phyloP scores from a whole-genome alignment of 371 early-diverging fungal genomes.

The Actinomortierella ambigua region DNA sequence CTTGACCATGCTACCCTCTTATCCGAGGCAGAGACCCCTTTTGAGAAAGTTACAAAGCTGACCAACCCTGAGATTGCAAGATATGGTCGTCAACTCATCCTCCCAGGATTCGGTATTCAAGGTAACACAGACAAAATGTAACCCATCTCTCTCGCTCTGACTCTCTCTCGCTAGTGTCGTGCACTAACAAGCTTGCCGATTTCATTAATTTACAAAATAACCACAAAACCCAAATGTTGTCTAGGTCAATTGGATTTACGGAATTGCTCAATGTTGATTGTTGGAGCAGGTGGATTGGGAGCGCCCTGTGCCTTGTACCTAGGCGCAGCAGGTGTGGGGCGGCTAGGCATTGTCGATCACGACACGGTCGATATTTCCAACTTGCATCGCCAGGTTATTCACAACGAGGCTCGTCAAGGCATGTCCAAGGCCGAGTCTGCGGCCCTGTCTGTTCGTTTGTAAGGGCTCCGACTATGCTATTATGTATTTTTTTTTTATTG shows the following conservation, averaged over 20 bases:
- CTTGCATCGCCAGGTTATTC: constrained; percentile 97
- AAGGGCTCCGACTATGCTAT: constrained; percentile 16
- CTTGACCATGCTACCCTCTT: not conserved
- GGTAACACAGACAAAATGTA: too few species aligned
- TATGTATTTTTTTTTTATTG: constrained; percentile 4
- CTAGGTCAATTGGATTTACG: constrained; percentile 84
- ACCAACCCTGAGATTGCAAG: constrained; percentile 78
- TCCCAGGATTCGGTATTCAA: constrained; percentile 82
- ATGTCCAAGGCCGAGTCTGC: constrained; percentile 87
- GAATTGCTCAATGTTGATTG: constrained; percentile 82
- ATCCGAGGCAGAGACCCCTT: constrained; percentile 5
- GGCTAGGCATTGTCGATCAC: constrained; percentile 95
- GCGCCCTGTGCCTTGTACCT: constrained; percentile 92
- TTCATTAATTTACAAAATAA: not conserved
- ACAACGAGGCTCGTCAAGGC: constrained; percentile 78
- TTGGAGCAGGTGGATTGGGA: constrained; percentile 98
- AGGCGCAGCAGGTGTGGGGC: constrained; percentile 91
- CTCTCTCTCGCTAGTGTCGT: too few species aligned
- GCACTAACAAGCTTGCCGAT: too few species aligned
- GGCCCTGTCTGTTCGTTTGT: constrained; percentile 59
- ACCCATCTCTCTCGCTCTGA: too few species aligned
- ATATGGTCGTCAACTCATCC: constrained; percentile 93
- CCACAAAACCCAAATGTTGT: not conserved
- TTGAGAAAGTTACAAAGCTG: constrained; percentile 28
- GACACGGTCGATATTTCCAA: constrained; percentile 96